These are phyloP conservation scores for Pseudocohnilembus persalinus DNA, from an alignment of 169 alveolate species.

Conservation along the genomic window DNA sequence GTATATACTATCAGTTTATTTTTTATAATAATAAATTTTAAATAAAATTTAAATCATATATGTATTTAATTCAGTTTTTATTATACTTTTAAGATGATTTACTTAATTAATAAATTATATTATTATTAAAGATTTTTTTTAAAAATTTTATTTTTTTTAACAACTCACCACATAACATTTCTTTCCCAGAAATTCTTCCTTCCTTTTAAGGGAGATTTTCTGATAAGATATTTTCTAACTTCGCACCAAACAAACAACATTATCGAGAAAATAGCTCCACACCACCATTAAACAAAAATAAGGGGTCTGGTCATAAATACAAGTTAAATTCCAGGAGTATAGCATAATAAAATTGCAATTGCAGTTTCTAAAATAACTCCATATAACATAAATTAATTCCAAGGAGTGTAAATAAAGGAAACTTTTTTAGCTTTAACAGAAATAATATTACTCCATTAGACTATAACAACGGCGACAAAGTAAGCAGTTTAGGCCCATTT, in stretches of 20 bases:
- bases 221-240: constrained; percentile 31
- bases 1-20: too few species aligned
- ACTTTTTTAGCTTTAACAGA: constrained; percentile 18
- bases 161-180: not conserved
- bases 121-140: too few species aligned
- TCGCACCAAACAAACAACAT: constrained; percentile 37
- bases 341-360: constrained; percentile 46
- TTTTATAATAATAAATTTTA: too few species aligned
- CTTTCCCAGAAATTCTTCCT: not conserved
- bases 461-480: constrained; percentile 64
- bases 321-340: constrained; percentile 63
- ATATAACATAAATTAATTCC: constrained; percentile 40
- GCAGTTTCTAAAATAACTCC: constrained; percentile 61
- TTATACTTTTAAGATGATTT: too few species aligned
- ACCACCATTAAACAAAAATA: not conserved
- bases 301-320: constrained; percentile 67
- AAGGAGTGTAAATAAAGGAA: constrained; percentile 23
- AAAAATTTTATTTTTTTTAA: too few species aligned
- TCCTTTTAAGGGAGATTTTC: not conserved
- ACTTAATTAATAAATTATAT: too few species aligned
- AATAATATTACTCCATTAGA: constrained; percentile 50
- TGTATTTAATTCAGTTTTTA: too few species aligned
- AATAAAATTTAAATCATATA: too few species aligned
- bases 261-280: constrained; percentile 13
- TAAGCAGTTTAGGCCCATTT: constrained; percentile 79